Evolutionary conservation across 106 monocot species (phyloP).

Genomic region (Allium sativum): DNA sequence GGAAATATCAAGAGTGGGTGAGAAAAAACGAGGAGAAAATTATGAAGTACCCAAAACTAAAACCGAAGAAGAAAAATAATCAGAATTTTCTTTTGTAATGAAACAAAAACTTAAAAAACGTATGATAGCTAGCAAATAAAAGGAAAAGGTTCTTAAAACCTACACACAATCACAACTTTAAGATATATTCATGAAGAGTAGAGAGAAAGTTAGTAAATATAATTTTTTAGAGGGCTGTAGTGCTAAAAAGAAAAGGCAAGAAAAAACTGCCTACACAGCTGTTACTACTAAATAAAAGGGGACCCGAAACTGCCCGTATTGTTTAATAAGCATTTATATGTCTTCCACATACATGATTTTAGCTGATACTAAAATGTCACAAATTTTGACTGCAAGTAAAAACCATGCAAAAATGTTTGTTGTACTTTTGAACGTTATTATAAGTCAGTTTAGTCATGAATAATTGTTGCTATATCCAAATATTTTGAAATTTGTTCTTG

Average conservation of each 20-base stretch:
- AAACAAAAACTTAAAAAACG: conserved; percentile 9
- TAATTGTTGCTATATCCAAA: too few species aligned
- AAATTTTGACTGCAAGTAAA: not conserved
- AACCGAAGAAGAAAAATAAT: conserved; percentile 1
- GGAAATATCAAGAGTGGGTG: not conserved
- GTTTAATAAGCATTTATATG: not conserved
- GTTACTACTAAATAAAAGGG: conserved; percentile 7
- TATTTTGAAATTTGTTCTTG: too few species aligned
- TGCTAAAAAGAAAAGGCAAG: conserved; percentile 10
- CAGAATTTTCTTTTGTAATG: conserved; percentile 11
- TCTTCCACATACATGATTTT: not conserved
- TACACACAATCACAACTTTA: conserved; percentile 1
- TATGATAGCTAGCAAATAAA: conserved; percentile 10
- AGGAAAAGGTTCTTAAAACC: conserved; percentile 13
- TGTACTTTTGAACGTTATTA: not conserved
- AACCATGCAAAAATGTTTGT: not conserved
- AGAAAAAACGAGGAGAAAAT: not conserved
- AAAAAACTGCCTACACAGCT: conserved; percentile 14
- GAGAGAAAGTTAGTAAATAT: not conserved
- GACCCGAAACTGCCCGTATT: not conserved
- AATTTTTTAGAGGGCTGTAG: conserved; percentile 7
- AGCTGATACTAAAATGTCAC: too few species aligned
- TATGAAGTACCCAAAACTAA: not conserved
- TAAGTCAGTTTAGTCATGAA: too few species aligned
- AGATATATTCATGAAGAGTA: not conserved